phyloP scores from a whole-genome alignment of 2,329 filamentous ascomycete genomes.

The Microthyrium microscopicum region DNA sequence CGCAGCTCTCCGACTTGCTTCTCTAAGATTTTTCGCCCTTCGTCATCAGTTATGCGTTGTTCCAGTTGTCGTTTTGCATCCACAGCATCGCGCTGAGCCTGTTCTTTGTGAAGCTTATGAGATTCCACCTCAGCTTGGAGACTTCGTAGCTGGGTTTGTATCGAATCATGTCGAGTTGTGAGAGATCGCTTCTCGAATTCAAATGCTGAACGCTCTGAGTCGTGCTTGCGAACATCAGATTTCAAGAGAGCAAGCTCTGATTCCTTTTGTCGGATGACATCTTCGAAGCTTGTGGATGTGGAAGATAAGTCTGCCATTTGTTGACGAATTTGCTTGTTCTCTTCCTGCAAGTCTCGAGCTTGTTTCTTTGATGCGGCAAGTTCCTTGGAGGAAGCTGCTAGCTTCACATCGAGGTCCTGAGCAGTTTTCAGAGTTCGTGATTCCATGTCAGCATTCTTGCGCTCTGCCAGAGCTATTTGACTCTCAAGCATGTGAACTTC shows the following conservation, averaged over 20 bases:
- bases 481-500: slow-evolving; percentile 87
- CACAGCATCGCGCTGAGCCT: slow-evolving; percentile 73
- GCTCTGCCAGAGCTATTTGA: slow-evolving; percentile 73
- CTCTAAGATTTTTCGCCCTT: slow-evolving; percentile 70
- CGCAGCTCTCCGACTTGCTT: slow-evolving; percentile 79
- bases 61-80: slow-evolving; percentile 79
- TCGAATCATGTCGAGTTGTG: slow-evolving; percentile 59
- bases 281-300: slow-evolving; percentile 89
- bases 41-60: slow-evolving; percentile 75
- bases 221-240: slow-evolving; percentile 66
- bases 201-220: slow-evolving; percentile 61
- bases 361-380: slow-evolving; percentile 56
- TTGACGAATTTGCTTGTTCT: slow-evolving; percentile 68
- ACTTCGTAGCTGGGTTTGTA: slow-evolving; percentile 60
- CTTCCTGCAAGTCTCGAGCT: slow-evolving; percentile 58
- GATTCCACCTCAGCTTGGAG: slow-evolving; percentile 78
- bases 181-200: slow-evolving; percentile 64
- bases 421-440: slow-evolving; percentile 67
- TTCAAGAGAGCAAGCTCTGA: slow-evolving; percentile 78
- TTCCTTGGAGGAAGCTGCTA: slow-evolving; percentile 63
- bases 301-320: slow-evolving; percentile 76
- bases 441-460: slow-evolving; percentile 79
- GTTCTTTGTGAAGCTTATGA: slow-evolving; percentile 66
- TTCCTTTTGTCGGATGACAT: slow-evolving; percentile 82
- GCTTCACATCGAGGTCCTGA: slow-evolving; percentile 75